Conservation (phyloP, 768 basidiomycete genomes). For the Clitopilus hobsonii region DNA sequence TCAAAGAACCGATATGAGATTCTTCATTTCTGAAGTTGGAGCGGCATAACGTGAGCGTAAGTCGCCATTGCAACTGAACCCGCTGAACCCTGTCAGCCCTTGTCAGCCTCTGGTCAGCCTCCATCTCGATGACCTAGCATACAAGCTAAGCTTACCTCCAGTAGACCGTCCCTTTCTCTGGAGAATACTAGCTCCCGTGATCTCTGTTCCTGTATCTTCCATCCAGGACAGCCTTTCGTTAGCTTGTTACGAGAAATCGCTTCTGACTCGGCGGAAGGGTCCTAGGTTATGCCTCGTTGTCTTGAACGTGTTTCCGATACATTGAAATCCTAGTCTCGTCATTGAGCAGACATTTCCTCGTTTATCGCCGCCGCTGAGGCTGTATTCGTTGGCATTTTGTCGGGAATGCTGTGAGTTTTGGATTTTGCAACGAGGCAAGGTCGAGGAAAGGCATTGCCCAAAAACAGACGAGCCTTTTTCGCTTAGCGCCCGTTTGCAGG, state of each 20-base stretch:
- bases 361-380: no score
- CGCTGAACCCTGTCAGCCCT: neutral
- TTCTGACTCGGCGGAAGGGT: no score
- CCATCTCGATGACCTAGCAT: neutral
- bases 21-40: no score
- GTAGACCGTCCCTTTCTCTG: neutral
- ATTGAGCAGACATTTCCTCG: no score
- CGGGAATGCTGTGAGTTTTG: no score
- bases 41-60: no score
- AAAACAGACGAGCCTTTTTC: no score
- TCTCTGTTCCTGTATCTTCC: constrained; percentile 1
- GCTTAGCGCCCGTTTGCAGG: neutral
- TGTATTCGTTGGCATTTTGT: no score
- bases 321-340: no score
- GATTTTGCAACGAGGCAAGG: neutral
- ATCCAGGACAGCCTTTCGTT: neutral
- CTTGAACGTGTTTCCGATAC: no score
- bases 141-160: neutral
- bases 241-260: neutral
- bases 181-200: neutral
- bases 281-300: neutral
- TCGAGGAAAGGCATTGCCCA: neutral
- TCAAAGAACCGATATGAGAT: no score
- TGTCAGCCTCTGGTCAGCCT: neutral
- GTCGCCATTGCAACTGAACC: no score